Percentiles rank a stretch among this genome's conserved stretches.
phyloP scores from a whole-genome alignment of 306 rosid genomes.

The Ochetophila trinervis region DNA sequence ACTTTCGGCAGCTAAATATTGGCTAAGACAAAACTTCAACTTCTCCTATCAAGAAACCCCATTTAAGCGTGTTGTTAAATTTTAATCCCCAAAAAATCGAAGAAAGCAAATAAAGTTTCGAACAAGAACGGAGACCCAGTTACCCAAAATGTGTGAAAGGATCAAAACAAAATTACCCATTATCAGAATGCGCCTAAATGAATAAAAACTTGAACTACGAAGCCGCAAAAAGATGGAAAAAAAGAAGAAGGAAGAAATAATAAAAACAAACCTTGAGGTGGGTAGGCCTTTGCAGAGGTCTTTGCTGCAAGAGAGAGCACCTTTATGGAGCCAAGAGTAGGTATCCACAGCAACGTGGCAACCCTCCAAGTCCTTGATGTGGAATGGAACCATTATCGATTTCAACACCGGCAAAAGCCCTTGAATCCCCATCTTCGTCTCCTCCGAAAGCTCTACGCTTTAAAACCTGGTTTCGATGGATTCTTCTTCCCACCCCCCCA shows the following conservation, averaged over 20 bases:
- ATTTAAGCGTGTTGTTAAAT: not conserved
- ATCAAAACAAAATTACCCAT: constrained; percentile 10
- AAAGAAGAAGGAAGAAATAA: not conserved
- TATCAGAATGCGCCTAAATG: not conserved
- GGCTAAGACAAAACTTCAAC: too few relatives aligned
- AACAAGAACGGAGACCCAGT: constrained; percentile 9
- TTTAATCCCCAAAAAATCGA: not conserved
- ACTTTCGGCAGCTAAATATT: too few relatives aligned
- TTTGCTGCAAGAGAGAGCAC: constrained; percentile 86
- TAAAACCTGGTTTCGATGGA: not conserved
- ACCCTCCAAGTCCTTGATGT: constrained; percentile 74
- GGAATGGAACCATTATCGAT: constrained; percentile 81
- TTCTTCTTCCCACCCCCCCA: constrained; percentile 3
- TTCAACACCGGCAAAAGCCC: constrained; percentile 83
- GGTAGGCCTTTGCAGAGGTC: constrained; percentile 77
- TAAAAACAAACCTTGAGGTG: constrained; percentile 57
- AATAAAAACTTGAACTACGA: not conserved
- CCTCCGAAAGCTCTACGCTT: not conserved
- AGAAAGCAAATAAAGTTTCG: not conserved
- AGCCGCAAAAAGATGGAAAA: not conserved
- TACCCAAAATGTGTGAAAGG: constrained; percentile 2
- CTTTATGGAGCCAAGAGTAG: constrained; percentile 97
- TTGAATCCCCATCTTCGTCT: constrained; percentile 65
- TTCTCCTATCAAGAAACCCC: not conserved
- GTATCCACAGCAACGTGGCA: constrained; percentile 71